Evolutionary conservation across 495 filamentous ascomycete genomes (phyloP).

Genomic region (Aspergillus avenaceus): DNA sequence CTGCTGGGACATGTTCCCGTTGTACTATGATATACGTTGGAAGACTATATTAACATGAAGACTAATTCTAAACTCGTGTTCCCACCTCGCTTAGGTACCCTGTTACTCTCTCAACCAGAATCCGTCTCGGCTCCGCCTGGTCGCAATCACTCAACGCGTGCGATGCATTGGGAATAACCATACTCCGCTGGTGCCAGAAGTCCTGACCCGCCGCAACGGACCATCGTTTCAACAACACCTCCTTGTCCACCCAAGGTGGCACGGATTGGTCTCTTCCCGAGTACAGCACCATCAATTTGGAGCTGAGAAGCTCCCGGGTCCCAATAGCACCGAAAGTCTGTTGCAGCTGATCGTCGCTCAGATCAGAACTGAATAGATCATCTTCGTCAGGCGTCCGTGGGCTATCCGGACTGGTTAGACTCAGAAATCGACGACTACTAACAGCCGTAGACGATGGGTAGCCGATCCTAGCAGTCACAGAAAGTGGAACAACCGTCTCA

Average conservation of each 20-base stretch:
- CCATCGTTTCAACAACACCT: conserved; percentile 60
- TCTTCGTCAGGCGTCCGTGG: conserved; percentile 61
- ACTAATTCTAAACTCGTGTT: background rate
- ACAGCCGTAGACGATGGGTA: conserved; percentile 48
- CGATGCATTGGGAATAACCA: conserved; percentile 41
- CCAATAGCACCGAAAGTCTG: conserved; percentile 61
- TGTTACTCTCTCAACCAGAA: conserved; percentile 33
- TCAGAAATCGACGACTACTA: conserved; percentile 60
- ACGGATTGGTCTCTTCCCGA: conserved; percentile 71
- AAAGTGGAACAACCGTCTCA: conserved; percentile 20
- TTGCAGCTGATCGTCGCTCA: conserved; percentile 52
- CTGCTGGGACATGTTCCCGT: too few species aligned
- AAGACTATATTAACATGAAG: too few species aligned
- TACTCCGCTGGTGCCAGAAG: conserved; percentile 39
- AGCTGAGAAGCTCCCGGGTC: conserved; percentile 47
- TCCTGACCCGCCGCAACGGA: conserved; percentile 47
- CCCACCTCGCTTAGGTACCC: background rate
- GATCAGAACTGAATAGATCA: conserved; percentile 81
- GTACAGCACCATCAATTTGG: conserved; percentile 48
- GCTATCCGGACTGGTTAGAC: conserved; percentile 52
- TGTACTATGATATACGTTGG: too few species aligned
- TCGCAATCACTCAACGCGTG: conserved; percentile 44
- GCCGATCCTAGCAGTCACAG: conserved; percentile 29
- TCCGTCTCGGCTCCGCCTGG: conserved; percentile 38
- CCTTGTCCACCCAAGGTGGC: conserved; percentile 58